Evolutionary conservation across 768 basidiomycete species (phyloP).

Genomic region (Botryobasidium botryosum): DNA sequence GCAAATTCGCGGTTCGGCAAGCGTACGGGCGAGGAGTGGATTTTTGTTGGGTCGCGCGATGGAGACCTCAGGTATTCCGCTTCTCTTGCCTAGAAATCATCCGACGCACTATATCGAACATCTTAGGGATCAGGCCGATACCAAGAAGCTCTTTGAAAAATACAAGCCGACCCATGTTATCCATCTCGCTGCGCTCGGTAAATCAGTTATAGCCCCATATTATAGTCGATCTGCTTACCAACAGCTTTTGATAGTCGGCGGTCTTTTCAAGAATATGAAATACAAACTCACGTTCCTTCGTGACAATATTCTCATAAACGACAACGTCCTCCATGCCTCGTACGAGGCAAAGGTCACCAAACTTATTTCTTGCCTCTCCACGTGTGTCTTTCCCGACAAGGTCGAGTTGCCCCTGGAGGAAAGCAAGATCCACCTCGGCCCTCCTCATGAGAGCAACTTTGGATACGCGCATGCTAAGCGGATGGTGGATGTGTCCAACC

Average conservation of each 20-base stretch:
- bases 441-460: conserved; percentile 88
- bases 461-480: conserved; percentile 95
- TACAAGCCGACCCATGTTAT: conserved; percentile 94
- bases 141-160: conserved; percentile 64
- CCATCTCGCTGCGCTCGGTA: conserved; percentile 85
- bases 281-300: conserved; percentile 90
- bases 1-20: conserved; percentile 67
- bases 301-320: conserved; percentile 91
- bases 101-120: too few relatives aligned
- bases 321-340: conserved; percentile 71
- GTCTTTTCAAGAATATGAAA: conserved; percentile 91
- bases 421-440: conserved; percentile 79
- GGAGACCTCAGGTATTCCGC: conserved; percentile 58
- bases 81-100: not conserved
- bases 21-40: conserved; percentile 61
- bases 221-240: conserved; percentile 6
- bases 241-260: conserved; percentile 45
- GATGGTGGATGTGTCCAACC: conserved; percentile 90
- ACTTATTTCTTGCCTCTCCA: conserved; percentile 88
- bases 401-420: conserved; percentile 88
- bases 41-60: conserved; percentile 63
- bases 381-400: conserved; percentile 94
- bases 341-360: conserved; percentile 50
- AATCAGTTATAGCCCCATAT: not conserved
- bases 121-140: conserved; percentile 59